Percentiles rank a stretch among this genome's conserved stretches.
These are phyloP conservation scores for Prosopis cineraria DNA, from an alignment of 306 rosid genomes.

Conservation along the genomic window DNA sequence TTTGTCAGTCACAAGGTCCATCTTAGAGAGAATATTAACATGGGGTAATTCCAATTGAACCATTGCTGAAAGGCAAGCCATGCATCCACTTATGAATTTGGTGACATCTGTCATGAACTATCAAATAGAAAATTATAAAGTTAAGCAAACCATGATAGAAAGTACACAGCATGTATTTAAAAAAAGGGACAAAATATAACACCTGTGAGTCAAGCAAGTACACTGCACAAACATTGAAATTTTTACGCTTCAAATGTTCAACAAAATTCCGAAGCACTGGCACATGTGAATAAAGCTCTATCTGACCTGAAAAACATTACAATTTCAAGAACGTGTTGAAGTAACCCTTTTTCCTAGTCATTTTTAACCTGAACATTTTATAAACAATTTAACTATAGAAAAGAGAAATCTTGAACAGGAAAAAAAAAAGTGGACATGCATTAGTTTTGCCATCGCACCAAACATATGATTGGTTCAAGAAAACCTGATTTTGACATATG, in stretches of 20 bases:
- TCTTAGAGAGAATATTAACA: conserved; percentile 90
- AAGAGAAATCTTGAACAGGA: neutral
- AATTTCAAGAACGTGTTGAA: conserved; percentile 22
- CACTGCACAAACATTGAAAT: conserved; percentile 83
- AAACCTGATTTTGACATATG: neutral
- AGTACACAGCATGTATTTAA: neutral
- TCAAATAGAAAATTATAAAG: conserved; percentile 21
- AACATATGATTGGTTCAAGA: neutral
- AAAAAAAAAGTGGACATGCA: neutral
- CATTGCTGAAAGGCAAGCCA: conserved; percentile 87
- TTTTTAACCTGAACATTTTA: conserved; percentile 18
- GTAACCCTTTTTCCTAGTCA: neutral
- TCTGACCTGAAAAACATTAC: conserved; percentile 68
- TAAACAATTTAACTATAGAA: neutral
- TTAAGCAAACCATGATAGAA: conserved; percentile 7
- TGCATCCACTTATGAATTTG: conserved; percentile 95
- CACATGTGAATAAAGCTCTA: conserved; percentile 90
- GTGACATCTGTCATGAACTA: conserved; percentile 94
- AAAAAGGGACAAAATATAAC: neutral
- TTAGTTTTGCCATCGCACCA: neutral
- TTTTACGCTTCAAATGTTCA: conserved; percentile 79
- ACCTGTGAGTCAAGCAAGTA: conserved; percentile 97
- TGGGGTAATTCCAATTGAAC: conserved; percentile 91
- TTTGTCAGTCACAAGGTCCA: conserved; percentile 86
- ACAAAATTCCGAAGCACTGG: conserved; percentile 81